Evolutionary conservation across 179 eudicot species (phyloP), one percentile per base, ranked within the genome.

Genomic region (Sideroxylon spinosum): DNA sequence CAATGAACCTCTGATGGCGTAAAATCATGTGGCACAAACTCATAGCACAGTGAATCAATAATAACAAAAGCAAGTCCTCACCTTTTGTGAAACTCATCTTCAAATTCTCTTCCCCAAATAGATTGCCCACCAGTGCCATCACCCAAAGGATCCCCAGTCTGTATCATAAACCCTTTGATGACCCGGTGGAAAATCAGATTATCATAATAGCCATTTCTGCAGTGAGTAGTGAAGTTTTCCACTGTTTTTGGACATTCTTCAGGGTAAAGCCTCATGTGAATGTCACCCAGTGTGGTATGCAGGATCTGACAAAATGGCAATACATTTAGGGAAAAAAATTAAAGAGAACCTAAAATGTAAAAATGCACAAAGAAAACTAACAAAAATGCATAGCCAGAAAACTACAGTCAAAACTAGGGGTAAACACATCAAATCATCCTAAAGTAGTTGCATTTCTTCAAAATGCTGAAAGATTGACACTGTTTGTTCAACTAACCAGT

Each of bases 91-190:
- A 95, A 93, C 82, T 95, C 99, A 65, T 95, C 99, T 78, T 95
- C 99, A 78, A 95, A 95, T 77, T 95, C 99, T 84, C 96, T 89
- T 71, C 99, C 99, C 99, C 99, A 95, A 59, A 95, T 93, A 80
- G 99, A 95, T 81, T 95, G 99, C 25, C 99, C 99, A 78, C 99
- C 99, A 68, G 99, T 95, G 72, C 99, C 99, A 88, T 95, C 99
- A 82, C 99, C 99, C 85, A 95, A 86, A 62, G 99, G 99, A 85
- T 95, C 99, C 84, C 99, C 99, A 9, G 99, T 95, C 87, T 95
- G 99, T 77, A 95, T 74, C 99, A 95, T 95, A 85, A 95, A 95
- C 59, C 98, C 98, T 85, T 84, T 93, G 87, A 95, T 93, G 81
- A 95, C 97, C 78, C 99, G 91, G 82, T 95, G 99, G 83, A 95